phyloP scores from a whole-genome alignment of 352 stramenopile species.

The Thalassiosira hispida region DNA sequence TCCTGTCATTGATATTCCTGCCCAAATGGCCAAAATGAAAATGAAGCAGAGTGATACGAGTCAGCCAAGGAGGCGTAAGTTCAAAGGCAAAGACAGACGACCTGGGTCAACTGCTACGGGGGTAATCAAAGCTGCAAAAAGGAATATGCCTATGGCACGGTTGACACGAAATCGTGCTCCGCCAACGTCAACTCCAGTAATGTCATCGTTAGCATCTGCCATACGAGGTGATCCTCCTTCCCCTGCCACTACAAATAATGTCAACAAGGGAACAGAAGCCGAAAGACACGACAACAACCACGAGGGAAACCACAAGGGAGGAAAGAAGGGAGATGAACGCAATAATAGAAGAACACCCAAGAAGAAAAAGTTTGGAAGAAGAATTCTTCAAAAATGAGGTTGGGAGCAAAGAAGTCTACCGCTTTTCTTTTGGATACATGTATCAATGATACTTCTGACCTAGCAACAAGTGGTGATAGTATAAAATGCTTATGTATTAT shows the following conservation, averaged over 20 bases:
- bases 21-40: constrained; percentile 17
- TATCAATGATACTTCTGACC: too few species aligned
- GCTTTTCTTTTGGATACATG: too few species aligned
- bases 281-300: not conserved
- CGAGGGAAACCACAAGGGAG: too few species aligned
- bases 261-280: constrained; percentile 5
- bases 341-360: too few species aligned
- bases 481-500: too few species aligned
- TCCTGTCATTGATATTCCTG: constrained; percentile 10
- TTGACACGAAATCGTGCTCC: not conserved
- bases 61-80: not conserved
- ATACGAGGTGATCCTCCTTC: not conserved
- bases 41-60: not conserved
- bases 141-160: not conserved
- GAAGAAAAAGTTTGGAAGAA: not conserved
- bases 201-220: not conserved
- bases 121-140: constrained; percentile 6
- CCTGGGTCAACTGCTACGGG: not conserved
- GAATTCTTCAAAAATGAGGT: not conserved
- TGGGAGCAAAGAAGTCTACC: too few species aligned
- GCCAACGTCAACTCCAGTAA: not conserved
- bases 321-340: too few species aligned
- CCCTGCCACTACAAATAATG: not conserved
- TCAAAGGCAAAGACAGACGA: not conserved
- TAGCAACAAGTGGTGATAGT: too few species aligned